Evolutionary conservation across 108 stramenopile species (phyloP).

Genomic region (Discostella pseudostelligera): DNA sequence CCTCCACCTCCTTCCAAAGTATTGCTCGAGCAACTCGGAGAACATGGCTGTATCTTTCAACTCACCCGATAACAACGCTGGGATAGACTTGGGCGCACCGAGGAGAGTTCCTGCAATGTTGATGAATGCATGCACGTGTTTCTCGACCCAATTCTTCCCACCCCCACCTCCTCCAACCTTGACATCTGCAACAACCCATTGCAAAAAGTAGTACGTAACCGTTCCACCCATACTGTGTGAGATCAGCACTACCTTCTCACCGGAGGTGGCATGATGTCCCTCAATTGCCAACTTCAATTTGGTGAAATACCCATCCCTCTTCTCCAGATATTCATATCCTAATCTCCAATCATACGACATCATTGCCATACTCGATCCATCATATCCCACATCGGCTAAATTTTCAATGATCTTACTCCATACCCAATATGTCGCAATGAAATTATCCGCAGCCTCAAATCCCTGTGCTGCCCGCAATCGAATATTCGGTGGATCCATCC

Average conservation of each 20-base stretch:
- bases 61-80: constrained; percentile 84
- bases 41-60: constrained; percentile 80
- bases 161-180: constrained; percentile 69
- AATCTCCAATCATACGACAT: constrained; percentile 91
- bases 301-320: constrained; percentile 84
- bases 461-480: constrained; percentile 78
- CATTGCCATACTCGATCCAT: constrained; percentile 73
- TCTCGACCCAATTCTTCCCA: constrained; percentile 78
- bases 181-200: constrained; percentile 69
- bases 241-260: constrained; percentile 74
- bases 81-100: constrained; percentile 78
- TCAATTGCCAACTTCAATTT: constrained; percentile 77
- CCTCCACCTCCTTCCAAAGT: constrained; percentile 60
- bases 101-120: constrained; percentile 91
- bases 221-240: constrained; percentile 83
- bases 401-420: constrained; percentile 81
- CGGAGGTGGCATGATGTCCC: constrained; percentile 58
- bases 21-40: constrained; percentile 66
- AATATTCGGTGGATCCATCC: constrained; percentile 74
- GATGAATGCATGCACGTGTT: constrained; percentile 73
- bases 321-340: constrained; percentile 69
- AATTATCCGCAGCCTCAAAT: constrained; percentile 85
- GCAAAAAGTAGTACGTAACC: constrained; percentile 75
- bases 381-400: constrained; percentile 86
- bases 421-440: constrained; percentile 78